Base-by-base conservation (phyloP, 495 filamentous ascomycete species). In the Usnea hakonensis region DNA sequence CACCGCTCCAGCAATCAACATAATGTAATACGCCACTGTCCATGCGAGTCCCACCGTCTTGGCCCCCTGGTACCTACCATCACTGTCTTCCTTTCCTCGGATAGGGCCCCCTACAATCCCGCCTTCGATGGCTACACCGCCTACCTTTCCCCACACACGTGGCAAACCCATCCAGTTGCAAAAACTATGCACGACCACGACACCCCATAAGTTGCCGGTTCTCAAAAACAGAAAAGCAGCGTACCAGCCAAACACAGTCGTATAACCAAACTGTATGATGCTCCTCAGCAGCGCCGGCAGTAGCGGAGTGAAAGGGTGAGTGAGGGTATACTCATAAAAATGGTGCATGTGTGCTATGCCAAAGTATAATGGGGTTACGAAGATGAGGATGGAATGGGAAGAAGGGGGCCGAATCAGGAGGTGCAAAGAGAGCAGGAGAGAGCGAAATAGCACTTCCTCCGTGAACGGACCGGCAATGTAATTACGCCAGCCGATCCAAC, bases 311-410 rank as follows among this genome's bases (percentile, higher is more conserved):
- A 84, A 77, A 19, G 93, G 90, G 69, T 96, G 83, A 1, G 86
- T 88, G 13, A 95, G 76, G 36, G 85, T 83, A 76, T 93, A 97
- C 75, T 98, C 94, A 76, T 96, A 96, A 73, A 91, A 90, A 75
- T 97, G 94, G 74, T 98, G 93, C 33, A 96, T 73, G 76, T 98
- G 94, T 14, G 92, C 90, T 55, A 98, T 88, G 59, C 95, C 94
- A 72, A 98, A 98, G 74, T 95, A 89, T 13, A 97, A 74, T 3
- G 94, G 94, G 0, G 89, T 85, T 10, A 90, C 71, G 72, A 94
- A 90, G 68, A 96, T 79, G 65, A 89, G 85, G 6, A 74, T 76
- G 0, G 73, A 73, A 3, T 85, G 73, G 5, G 82, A 75, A 9
- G 81, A 72, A 36, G 54, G 56, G 7, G 65, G 65, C 36, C 79